A percentile compares a stretch with the other conserved stretches of the same genome.
phyloP scores from a whole-genome alignment of 768 basidiomycete species.

The Auriscalpium microsporum region DNA sequence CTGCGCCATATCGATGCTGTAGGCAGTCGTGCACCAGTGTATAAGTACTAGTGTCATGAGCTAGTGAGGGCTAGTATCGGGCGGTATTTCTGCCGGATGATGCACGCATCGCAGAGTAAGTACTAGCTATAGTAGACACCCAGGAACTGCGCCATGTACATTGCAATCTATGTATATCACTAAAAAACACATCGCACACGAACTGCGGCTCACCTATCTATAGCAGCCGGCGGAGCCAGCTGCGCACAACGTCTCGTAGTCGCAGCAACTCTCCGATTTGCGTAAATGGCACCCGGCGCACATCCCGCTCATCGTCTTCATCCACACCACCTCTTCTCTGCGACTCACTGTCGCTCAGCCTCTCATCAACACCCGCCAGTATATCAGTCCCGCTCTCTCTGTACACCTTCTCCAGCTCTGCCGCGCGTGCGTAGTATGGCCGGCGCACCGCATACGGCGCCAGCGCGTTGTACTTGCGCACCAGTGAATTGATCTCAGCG shows the following conservation, averaged over 20 bases:
- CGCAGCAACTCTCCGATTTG: not conserved
- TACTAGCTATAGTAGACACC: too few species aligned
- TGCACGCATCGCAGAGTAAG: too few species aligned
- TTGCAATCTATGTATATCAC: too few species aligned
- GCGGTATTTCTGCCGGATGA: too few species aligned
- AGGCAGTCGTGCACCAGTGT: too few species aligned
- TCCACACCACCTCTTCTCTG: not conserved
- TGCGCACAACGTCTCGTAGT: not conserved
- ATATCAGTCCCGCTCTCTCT: slow-evolving; percentile 46
- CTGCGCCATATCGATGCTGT: too few species aligned
- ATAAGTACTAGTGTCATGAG: too few species aligned
- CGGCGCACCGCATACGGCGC: slow-evolving; percentile 75
- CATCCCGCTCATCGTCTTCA: not conserved
- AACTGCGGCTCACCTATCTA: too few species aligned
- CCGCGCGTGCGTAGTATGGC: slow-evolving; percentile 44
- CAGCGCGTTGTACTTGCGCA: slow-evolving; percentile 71
- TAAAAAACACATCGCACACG: too few species aligned
- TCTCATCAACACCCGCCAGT: slow-evolving; percentile 29
- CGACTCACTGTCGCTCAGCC: not conserved
- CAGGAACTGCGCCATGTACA: too few species aligned
- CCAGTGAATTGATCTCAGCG: slow-evolving; percentile 62
- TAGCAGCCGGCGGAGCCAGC: not conserved
- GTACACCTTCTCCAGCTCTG: slow-evolving; percentile 52
- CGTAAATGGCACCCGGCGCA: not conserved
- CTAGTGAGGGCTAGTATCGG: too few species aligned